Evolutionary conservation across 2,329 filamentous ascomycete genomes (phyloP).

Genomic region (Alternaria panax): DNA sequence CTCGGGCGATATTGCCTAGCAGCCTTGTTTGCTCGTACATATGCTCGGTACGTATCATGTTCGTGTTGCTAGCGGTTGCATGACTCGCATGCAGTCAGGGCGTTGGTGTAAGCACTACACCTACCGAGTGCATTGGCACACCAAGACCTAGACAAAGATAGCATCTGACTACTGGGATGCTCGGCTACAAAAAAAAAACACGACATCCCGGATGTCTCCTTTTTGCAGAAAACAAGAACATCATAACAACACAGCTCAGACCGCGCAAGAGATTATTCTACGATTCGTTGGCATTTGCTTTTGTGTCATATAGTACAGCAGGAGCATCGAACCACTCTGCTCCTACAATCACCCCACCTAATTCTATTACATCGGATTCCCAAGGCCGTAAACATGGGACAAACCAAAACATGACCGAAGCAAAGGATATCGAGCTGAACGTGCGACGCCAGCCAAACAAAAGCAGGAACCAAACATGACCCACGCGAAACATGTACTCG

Average conservation of each 20-base stretch:
- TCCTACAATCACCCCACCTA: not conserved
- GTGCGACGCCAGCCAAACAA: not conserved
- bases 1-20: not conserved
- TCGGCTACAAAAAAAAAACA: not conserved
- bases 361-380: constrained; percentile 4
- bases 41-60: not conserved
- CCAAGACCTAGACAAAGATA: not conserved
- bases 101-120: not conserved
- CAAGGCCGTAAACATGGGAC: constrained; percentile 1
- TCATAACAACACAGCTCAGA: not conserved
- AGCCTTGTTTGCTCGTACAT: not conserved
- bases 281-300: not conserved
- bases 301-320: not conserved
- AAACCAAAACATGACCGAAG: not conserved
- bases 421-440: constrained; percentile 3
- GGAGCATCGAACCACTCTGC: not conserved
- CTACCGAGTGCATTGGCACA: not conserved
- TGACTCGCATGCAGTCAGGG: constrained; percentile 1
- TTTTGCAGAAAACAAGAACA: not conserved
- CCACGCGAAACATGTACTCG: not conserved
- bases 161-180: not conserved
- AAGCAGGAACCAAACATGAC: not conserved
- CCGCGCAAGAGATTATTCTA: not conserved
- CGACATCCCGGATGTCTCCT: not conserved
- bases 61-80: not conserved